Evolutionary conservation across 306 rosid genomes (phyloP), one percentile per base, ranked within the genome.

Genomic region (Rosa lucieae): DNA sequence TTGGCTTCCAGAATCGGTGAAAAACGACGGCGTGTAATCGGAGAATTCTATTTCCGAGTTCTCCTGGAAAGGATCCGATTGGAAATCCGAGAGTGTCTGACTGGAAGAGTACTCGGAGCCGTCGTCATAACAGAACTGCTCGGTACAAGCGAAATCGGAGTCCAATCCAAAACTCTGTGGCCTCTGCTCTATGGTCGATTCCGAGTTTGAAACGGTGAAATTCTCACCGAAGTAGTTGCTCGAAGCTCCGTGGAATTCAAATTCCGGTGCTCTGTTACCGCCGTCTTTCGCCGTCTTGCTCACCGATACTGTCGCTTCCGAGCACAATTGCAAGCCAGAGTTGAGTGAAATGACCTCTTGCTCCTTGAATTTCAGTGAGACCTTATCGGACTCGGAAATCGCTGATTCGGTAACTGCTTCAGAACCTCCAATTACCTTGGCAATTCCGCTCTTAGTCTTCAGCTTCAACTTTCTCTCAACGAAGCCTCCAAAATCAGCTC

Each of bases 1-100:
- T 52, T 95, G 92, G 76, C 97, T 92, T 76, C 97, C 94, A 13
- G 99, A 90, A 82, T 95, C 96, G 15, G 76, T 20, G 78, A 85
- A 90, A 52, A 83, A 77, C 4, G 98, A 88, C 23, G 91, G 88
- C 72, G 87, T 67, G 79, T 68, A 91, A 80, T 95, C 98, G 1
- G 92, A 89, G 78, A 80, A 49, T 49, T 88, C 88, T 15, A 79
- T 49, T 58, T 89, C 93, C 6, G 95, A 87, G 77, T 74, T 74
- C 3, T 89, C 95, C 58, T 76, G 82, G 75, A 86, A 82, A 67
- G 73, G 77, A 58, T 89, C 92, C 11, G 94, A 87, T 62, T 75
- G 90, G 72, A 88, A 75, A 46, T 92, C 94, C 5, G 92, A 87
- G 51, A 86, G 81, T 15, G 70, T 74, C 77, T 86, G 96, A 26